These are phyloP conservation scores for Paradendryphiella salina DNA, from an alignment of 2,329 filamentous ascomycete genomes.

Conservation along the genomic window DNA sequence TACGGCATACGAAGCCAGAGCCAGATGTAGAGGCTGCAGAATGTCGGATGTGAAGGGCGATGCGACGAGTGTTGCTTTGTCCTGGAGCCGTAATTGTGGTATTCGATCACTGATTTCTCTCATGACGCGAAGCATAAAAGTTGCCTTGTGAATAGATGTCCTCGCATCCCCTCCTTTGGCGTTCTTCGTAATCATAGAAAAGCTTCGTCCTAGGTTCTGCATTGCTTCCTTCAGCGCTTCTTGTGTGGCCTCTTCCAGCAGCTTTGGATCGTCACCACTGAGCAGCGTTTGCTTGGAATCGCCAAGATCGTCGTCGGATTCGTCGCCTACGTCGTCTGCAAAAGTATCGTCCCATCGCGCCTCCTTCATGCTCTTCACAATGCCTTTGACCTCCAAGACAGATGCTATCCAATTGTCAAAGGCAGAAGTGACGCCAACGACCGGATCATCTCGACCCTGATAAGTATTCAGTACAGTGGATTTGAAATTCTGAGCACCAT, in stretches of 20 bases:
- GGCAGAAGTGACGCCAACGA: slow-evolving; percentile 63
- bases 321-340: slow-evolving; percentile 71
- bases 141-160: slow-evolving; percentile 50
- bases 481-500: slow-evolving; percentile 70
- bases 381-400: slow-evolving; percentile 66
- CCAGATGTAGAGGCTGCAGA: slow-evolving; percentile 66
- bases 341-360: slow-evolving; percentile 77
- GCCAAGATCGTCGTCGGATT: slow-evolving; percentile 70
- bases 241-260: slow-evolving; percentile 64
- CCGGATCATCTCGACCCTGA: slow-evolving; percentile 70
- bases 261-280: slow-evolving; percentile 70
- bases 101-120: slow-evolving; percentile 70
- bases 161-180: slow-evolving; percentile 36
- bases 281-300: slow-evolving; percentile 68
- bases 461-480: slow-evolving; percentile 68
- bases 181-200: slow-evolving; percentile 56
- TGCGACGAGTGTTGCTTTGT: slow-evolving; percentile 31
- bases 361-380: slow-evolving; percentile 66
- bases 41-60: slow-evolving; percentile 52
- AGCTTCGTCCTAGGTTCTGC: slow-evolving; percentile 59
- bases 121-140: slow-evolving; percentile 72
- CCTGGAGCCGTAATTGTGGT: slow-evolving; percentile 34
- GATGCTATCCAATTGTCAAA: slow-evolving; percentile 76
- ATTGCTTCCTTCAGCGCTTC: slow-evolving; percentile 62
- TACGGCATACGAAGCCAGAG: slow-evolving; percentile 61